phyloP scores from a whole-genome alignment of 495 filamentous ascomycete genomes.

The Aspergillus bertholletiae region DNA sequence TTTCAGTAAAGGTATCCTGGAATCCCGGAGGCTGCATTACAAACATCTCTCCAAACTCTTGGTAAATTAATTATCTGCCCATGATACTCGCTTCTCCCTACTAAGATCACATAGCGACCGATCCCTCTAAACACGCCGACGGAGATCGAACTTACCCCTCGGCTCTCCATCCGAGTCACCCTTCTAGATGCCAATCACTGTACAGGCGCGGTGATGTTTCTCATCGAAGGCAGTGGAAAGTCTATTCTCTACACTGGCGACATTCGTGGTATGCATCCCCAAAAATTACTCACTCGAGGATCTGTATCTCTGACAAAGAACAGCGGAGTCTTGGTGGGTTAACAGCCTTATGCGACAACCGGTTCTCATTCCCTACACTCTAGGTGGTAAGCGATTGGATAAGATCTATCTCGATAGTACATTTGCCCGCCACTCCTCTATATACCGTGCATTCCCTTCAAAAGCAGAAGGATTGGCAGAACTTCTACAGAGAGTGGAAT shows the following conservation, averaged over 20 bases:
- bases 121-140: conserved; percentile 83
- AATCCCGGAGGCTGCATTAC: conserved; percentile 64
- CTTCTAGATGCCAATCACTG: conserved; percentile 93
- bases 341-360: conserved; percentile 66
- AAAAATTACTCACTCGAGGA: background rate
- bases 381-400: conserved; percentile 63
- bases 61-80: conserved; percentile 22
- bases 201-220: conserved; percentile 88
- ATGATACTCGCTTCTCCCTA: background rate
- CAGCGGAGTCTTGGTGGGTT: conserved; percentile 68
- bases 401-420: conserved; percentile 88
- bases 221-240: conserved; percentile 73
- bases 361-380: conserved; percentile 68
- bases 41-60: conserved; percentile 70
- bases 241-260: conserved; percentile 92
- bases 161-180: conserved; percentile 69
- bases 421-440: conserved; percentile 51
- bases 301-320: background rate
- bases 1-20: conserved; percentile 72
- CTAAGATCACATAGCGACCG: conserved; percentile 53
- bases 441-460: conserved; percentile 49
- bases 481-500: conserved; percentile 62
- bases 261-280: conserved; percentile 59
- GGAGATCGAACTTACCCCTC: conserved; percentile 67
- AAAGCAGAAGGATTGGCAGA: conserved; percentile 72